These are phyloP conservation scores for Scolecobasidium constrictum DNA, from an alignment of 2,329 filamentous ascomycete genomes.

Conservation along the genomic window DNA sequence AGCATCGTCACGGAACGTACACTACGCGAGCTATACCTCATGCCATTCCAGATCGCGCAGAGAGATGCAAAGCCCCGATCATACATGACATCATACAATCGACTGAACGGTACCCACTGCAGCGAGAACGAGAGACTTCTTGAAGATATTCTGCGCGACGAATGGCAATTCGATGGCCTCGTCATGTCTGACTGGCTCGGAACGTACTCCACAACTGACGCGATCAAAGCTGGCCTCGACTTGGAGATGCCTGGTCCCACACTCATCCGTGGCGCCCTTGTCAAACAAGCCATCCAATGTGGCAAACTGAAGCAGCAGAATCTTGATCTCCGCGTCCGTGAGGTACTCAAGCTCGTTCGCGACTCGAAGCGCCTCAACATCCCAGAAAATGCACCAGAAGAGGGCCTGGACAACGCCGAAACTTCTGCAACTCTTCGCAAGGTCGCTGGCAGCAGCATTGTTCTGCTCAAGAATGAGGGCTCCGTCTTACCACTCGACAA, in stretches of 20 bases:
- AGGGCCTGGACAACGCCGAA: slow-evolving; percentile 45
- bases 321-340: slow-evolving; percentile 39
- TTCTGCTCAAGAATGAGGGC: slow-evolving; percentile 63
- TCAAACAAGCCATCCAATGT: slow-evolving; percentile 58
- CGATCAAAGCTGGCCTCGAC: slow-evolving; percentile 50
- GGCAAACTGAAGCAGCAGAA: slow-evolving; percentile 51
- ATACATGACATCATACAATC: slow-evolving; percentile 5
- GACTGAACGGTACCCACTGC: slow-evolving; percentile 6
- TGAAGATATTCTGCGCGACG: slow-evolving; percentile 44
- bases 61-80: background rate
- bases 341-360: background rate
- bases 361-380: slow-evolving; percentile 49
- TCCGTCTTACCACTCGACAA: slow-evolving; percentile 42
- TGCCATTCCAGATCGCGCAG: slow-evolving; percentile 4
- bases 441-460: slow-evolving; percentile 58
- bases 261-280: slow-evolving; percentile 25
- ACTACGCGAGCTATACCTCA: slow-evolving; percentile 6
- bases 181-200: slow-evolving; percentile 57
- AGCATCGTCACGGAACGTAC: slow-evolving; percentile 26
- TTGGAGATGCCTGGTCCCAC: slow-evolving; percentile 58
- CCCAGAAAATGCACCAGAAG: slow-evolving; percentile 49
- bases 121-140: background rate
- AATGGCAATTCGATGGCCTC: slow-evolving; percentile 66
- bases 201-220: slow-evolving; percentile 42
- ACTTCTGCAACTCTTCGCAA: slow-evolving; percentile 28